Conservation (phyloP, 345 rosid species). For the Lenwebbia sp. region DNA sequence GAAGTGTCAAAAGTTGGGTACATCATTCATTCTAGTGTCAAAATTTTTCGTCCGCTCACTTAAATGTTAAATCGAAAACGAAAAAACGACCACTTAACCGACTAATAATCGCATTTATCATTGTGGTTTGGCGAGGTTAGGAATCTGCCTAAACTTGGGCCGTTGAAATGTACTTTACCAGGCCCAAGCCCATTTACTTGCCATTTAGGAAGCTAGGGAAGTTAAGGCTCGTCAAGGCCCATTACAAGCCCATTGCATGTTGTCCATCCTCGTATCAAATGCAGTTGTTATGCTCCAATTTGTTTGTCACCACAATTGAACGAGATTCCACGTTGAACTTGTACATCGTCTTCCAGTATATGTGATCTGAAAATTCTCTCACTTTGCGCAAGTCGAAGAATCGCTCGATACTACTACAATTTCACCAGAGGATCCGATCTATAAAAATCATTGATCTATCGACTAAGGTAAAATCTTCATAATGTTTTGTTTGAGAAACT, state of each 20-base stretch:
- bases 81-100: neutral
- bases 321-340: neutral
- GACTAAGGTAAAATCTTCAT: rapidly evolving
- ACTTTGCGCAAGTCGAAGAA: neutral
- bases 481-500: neutral
- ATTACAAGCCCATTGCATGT: neutral
- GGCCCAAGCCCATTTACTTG: neutral
- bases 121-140: too few species aligned
- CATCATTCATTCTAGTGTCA: too few species aligned
- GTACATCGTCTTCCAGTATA: neutral
- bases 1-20: too few species aligned
- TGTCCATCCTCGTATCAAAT: neutral
- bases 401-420: neutral
- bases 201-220: neutral
- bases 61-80: too few species aligned
- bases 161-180: neutral
- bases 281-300: neutral
- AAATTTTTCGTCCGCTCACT: too few species aligned
- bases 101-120: neutral
- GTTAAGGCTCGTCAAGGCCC: neutral
- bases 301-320: neutral
- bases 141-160: too few species aligned
- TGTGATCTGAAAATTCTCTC: neutral
- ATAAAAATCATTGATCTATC: neutral
- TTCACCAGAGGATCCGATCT: neutral